Evolutionary conservation across 345 rosid genomes (phyloP).

Genomic region (Populus nigra): DNA sequence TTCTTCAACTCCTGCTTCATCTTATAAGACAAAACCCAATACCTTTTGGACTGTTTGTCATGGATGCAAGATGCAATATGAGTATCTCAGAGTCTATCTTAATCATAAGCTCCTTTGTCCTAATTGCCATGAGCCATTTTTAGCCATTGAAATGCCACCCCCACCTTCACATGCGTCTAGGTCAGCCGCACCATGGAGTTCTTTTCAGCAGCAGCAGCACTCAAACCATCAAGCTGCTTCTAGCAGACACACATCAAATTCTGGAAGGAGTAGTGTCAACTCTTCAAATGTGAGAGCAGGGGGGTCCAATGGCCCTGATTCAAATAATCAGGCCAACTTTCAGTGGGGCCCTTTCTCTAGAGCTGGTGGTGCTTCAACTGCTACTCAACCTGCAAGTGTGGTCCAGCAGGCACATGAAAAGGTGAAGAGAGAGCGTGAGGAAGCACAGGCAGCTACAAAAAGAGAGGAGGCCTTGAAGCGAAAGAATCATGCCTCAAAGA

Average conservation of each 20-base stretch:
- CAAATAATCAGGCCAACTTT: conserved; percentile 36
- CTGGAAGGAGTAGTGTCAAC: conserved; percentile 24
- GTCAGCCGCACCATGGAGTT: conserved; percentile 39
- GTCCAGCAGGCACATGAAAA: conserved; percentile 62
- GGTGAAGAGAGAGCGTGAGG: conserved; percentile 54
- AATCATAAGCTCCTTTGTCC: conserved; percentile 45
- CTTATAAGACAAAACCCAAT: conserved; percentile 26
- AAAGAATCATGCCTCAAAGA: conserved; percentile 40
- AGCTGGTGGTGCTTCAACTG: conserved; percentile 39
- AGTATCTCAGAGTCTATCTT: conserved; percentile 41
- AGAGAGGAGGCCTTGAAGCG: conserved; percentile 41
- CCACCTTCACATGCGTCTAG: conserved; percentile 28
- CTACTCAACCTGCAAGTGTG: conserved; percentile 55
- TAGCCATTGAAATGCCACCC: conserved; percentile 40
- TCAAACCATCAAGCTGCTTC: conserved; percentile 37
- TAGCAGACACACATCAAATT: conserved; percentile 28
- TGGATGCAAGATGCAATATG: conserved; percentile 47
- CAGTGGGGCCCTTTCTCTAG: conserved; percentile 53
- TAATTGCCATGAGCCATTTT: conserved; percentile 40
- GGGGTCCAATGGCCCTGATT: conserved; percentile 27
- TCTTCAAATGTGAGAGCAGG: conserved; percentile 24
- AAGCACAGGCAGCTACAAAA: conserved; percentile 46
- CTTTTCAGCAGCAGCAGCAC: conserved; percentile 37
- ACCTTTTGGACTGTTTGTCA: conserved; percentile 52
- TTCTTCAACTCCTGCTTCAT: conserved; percentile 15